Evolutionary conservation across 768 basidiomycete genomes (phyloP).

Genomic region (Lentinus tigrinus): DNA sequence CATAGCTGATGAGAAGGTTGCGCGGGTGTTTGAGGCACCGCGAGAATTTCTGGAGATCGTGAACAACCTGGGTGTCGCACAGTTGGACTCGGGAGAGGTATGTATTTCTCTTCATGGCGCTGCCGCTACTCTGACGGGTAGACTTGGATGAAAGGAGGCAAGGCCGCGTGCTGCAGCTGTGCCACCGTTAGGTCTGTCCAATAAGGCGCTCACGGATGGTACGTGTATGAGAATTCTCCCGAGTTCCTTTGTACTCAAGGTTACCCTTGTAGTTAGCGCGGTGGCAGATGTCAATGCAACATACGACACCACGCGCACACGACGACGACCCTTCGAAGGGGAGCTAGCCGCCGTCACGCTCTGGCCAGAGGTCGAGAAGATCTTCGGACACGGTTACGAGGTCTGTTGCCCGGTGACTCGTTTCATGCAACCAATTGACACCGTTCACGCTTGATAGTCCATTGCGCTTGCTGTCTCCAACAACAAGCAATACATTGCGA

Average conservation of each 20-base stretch:
- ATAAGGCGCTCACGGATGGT: conserved; percentile 85
- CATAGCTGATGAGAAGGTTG: conserved; percentile 95
- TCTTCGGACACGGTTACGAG: conserved; percentile 98
- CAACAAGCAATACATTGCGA: conserved; percentile 69
- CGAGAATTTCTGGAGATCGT: conserved; percentile 69
- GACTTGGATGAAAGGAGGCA: conserved; percentile 37
- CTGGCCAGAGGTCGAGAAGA: conserved; percentile 96
- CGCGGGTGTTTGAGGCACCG: conserved; percentile 91
- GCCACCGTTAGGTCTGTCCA: conserved; percentile 91
- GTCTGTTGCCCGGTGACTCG: conserved; percentile 36
- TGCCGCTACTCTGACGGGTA: not conserved
- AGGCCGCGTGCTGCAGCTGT: conserved; percentile 83
- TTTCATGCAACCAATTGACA: not conserved
- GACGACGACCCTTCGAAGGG: conserved; percentile 73
- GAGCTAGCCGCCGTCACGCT: conserved; percentile 85
- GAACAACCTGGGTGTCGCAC: conserved; percentile 48
- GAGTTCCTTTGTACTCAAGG: not conserved
- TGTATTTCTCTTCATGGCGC: not conserved
- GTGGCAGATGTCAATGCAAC: conserved; percentile 5
- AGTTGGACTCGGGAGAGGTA: conserved; percentile 53
- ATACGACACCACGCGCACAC: conserved; percentile 17
- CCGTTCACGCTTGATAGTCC: conserved; percentile 45
- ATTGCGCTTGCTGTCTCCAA: conserved; percentile 79
- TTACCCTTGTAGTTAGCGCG: conserved; percentile 3
- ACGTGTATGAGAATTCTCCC: not conserved